Evolutionary conservation across 805 yeast species (phyloP).

Genomic region (Cyberlindnera veronae): DNA sequence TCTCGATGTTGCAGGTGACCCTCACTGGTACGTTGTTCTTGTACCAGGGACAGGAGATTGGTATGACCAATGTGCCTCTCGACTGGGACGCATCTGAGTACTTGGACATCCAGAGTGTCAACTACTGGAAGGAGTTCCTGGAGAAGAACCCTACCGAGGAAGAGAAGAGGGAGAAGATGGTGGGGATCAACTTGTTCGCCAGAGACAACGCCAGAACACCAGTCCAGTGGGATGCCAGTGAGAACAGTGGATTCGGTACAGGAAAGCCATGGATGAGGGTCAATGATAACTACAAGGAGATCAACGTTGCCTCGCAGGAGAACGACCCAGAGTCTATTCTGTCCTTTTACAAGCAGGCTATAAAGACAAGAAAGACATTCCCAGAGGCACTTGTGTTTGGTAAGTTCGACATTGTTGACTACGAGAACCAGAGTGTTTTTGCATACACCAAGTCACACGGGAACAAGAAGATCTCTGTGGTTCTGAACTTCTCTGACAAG

Average conservation of each 20-base stretch:
- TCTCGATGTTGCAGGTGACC: slow-evolving; percentile 42
- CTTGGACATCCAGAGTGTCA: slow-evolving; percentile 46
- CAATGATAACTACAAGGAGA: slow-evolving; percentile 45
- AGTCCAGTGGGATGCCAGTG: slow-evolving; percentile 48
- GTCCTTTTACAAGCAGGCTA: slow-evolving; percentile 42
- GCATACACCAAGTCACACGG: slow-evolving; percentile 38
- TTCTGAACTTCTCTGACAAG: slow-evolving; percentile 40
- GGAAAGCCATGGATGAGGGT: slow-evolving; percentile 52
- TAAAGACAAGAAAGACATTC: slow-evolving; percentile 41
- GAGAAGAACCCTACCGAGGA: slow-evolving; percentile 26
- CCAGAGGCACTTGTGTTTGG: slow-evolving; percentile 46
- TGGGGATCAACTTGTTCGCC: slow-evolving; percentile 36
- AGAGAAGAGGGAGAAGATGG: slow-evolving; percentile 30
- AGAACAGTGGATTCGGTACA: slow-evolving; percentile 45
- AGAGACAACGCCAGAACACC: slow-evolving; percentile 57
- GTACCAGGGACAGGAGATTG: slow-evolving; percentile 62
- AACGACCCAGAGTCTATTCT: slow-evolving; percentile 44
- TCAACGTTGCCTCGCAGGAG: slow-evolving; percentile 46
- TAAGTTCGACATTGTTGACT: slow-evolving; percentile 40
- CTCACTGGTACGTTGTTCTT: slow-evolving; percentile 53
- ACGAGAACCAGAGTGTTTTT: slow-evolving; percentile 39
- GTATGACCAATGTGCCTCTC: slow-evolving; percentile 44
- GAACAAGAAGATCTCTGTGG: slow-evolving; percentile 34
- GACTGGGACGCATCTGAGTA: slow-evolving; percentile 48
- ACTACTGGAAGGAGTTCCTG: slow-evolving; percentile 36